Conservation (phyloP, 2,329 filamentous ascomycete species). For the Xylaria hypoxylon region DNA sequence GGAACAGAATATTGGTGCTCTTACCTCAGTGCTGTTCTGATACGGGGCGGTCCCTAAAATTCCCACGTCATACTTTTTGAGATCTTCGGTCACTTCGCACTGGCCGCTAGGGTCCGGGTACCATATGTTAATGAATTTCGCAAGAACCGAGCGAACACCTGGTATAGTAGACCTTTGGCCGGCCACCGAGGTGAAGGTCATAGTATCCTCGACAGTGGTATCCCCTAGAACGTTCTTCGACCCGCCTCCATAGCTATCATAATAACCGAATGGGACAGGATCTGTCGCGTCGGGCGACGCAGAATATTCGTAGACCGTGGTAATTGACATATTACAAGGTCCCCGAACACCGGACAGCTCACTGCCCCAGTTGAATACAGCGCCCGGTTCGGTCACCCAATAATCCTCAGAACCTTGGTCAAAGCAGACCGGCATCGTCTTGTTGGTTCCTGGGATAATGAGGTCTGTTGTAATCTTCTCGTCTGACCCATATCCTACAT, state of each 20-base stretch:
- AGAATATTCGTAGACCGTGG: slow-evolving; percentile 28
- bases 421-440: slow-evolving; percentile 43
- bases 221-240: slow-evolving; percentile 38
- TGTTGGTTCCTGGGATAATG: slow-evolving; percentile 38
- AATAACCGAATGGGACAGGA: slow-evolving; percentile 10
- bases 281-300: slow-evolving; percentile 22
- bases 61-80: slow-evolving; percentile 44
- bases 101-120: slow-evolving; percentile 37
- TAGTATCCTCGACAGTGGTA: slow-evolving; percentile 43
- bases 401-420: slow-evolving; percentile 45
- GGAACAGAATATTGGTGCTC: background rate
- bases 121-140: slow-evolving; percentile 41
- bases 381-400: slow-evolving; percentile 41
- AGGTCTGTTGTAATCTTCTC: slow-evolving; percentile 44
- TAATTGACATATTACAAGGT: slow-evolving; percentile 29
- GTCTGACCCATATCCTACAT: slow-evolving; percentile 23
- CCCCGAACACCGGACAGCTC: slow-evolving; percentile 16
- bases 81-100: slow-evolving; percentile 30
- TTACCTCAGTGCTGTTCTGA: slow-evolving; percentile 35
- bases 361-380: slow-evolving; percentile 29
- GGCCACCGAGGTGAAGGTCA: slow-evolving; percentile 42
- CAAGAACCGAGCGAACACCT: slow-evolving; percentile 47
- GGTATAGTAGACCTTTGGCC: slow-evolving; percentile 37
- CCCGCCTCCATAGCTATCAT: slow-evolving; percentile 39
- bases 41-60: slow-evolving; percentile 50